phyloP scores from a whole-genome alignment of 2,329 filamentous ascomycete species.

The Talaromyces sp. region DNA sequence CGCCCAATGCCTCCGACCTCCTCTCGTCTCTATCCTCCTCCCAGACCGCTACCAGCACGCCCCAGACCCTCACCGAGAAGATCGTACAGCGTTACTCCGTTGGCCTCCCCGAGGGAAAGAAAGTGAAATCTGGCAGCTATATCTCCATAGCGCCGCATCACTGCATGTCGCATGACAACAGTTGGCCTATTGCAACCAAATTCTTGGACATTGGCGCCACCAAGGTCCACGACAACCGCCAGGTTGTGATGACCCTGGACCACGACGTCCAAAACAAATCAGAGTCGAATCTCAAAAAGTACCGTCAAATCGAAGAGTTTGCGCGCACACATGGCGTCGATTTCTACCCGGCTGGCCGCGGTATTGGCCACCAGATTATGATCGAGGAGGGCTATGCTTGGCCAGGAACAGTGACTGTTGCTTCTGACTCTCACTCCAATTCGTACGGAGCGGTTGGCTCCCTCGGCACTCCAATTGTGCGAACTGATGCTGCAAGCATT shows the following conservation, averaged over 20 bases:
- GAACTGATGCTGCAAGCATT: slow-evolving; percentile 80
- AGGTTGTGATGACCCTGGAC: slow-evolving; percentile 78
- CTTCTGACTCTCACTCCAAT: slow-evolving; percentile 64
- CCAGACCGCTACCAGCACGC: slow-evolving; percentile 45
- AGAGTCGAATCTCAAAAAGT: slow-evolving; percentile 76
- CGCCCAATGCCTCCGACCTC: background rate
- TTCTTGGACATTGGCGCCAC: slow-evolving; percentile 79
- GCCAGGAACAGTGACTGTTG: slow-evolving; percentile 79
- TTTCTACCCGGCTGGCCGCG: slow-evolving; percentile 70
- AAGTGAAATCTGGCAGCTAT: slow-evolving; percentile 75
- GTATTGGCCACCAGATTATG: slow-evolving; percentile 75
- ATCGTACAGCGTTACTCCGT: slow-evolving; percentile 79
- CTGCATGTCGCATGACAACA: slow-evolving; percentile 86
- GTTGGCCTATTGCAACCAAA: slow-evolving; percentile 68
- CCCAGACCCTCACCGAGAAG: slow-evolving; percentile 87
- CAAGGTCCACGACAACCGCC: slow-evolving; percentile 62
- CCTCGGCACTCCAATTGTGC: slow-evolving; percentile 73
- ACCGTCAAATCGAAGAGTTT: slow-evolving; percentile 73
- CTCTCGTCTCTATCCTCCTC: slow-evolving; percentile 54
- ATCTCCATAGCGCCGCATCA: slow-evolving; percentile 65
- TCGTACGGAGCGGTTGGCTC: slow-evolving; percentile 77
- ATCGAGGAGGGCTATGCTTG: slow-evolving; percentile 78
- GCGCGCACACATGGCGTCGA: slow-evolving; percentile 69
- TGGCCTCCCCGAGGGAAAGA: slow-evolving; percentile 68
- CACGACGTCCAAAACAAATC: slow-evolving; percentile 84